phyloP scores from a whole-genome alignment of 2,329 filamentous ascomycete genomes.

The Teratosphaeria zuluensis region DNA sequence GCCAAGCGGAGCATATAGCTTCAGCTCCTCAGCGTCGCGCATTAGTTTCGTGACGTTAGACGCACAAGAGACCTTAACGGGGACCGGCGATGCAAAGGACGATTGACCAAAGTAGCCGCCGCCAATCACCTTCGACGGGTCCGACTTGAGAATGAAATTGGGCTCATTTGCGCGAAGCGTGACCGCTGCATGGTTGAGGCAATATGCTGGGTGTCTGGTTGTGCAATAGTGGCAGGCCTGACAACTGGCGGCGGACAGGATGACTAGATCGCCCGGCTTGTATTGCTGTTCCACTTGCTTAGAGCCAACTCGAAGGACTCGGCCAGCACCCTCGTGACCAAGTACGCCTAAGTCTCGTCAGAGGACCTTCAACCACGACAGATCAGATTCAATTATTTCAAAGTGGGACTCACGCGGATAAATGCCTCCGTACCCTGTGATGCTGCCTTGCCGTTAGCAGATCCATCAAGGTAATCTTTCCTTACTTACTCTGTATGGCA shows the following conservation, averaged over 20 bases:
- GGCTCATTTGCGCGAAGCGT: neutral
- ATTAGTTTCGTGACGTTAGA: neutral
- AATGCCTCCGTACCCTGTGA: neutral
- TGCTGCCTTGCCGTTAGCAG: neutral
- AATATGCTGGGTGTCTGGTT: neutral
- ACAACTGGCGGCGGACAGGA: constrained; percentile 16
- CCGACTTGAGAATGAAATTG: neutral
- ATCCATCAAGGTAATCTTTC: neutral
- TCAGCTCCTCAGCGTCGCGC: constrained; percentile 1
- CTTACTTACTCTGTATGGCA: constrained; percentile 13
- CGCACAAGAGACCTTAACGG: constrained; percentile 10
- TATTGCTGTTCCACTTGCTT: constrained; percentile 6
- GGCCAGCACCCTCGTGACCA: constrained; percentile 7
- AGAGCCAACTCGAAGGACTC: constrained; percentile 34
- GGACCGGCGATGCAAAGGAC: constrained; percentile 9
- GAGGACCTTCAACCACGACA: neutral
- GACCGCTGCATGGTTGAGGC: neutral
- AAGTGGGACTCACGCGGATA: neutral
- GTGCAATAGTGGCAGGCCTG: neutral
- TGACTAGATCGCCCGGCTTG: constrained; percentile 14
- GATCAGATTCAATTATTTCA: neutral
- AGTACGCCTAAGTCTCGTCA: neutral
- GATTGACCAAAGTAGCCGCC: constrained; percentile 20
- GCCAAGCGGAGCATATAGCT: constrained; percentile 14
- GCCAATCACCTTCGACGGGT: constrained; percentile 6